A percentile compares a stretch with the other conserved stretches of the same genome.
Evolutionary conservation across 1,284 basidiomycete species (phyloP).

Genomic region (Trametes pubescens): DNA sequence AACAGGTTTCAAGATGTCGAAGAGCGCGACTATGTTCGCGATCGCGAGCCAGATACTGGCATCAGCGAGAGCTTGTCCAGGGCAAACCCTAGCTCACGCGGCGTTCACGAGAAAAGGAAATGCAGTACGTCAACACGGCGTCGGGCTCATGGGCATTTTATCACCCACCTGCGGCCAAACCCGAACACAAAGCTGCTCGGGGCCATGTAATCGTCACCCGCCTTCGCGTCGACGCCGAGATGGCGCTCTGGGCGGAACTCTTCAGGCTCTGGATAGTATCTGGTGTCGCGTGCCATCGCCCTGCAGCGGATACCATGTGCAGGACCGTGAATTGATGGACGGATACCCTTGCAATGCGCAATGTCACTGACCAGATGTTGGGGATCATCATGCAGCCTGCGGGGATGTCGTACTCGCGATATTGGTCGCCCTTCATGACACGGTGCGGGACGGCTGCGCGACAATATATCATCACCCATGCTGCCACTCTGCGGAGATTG

Average conservation of each 20-base stretch:
- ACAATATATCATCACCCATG: not conserved
- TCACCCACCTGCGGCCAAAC: slow-evolving; percentile 16
- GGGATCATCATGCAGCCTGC: slow-evolving; percentile 53
- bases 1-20: slow-evolving; percentile 36
- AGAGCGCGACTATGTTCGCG: slow-evolving; percentile 37
- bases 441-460: slow-evolving; percentile 26
- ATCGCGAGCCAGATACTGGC: slow-evolving; percentile 38
- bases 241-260: slow-evolving; percentile 38
- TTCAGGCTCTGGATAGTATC: slow-evolving; percentile 34
- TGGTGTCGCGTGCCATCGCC: slow-evolving; percentile 37
- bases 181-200: slow-evolving; percentile 16
- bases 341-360: not conserved
- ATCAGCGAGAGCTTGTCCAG: slow-evolving; percentile 41
- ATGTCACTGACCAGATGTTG: slow-evolving; percentile 50
- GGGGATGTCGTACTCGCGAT: slow-evolving; percentile 54
- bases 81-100: slow-evolving; percentile 33
- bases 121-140: too few species aligned
- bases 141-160: too few species aligned
- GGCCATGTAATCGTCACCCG: not conserved
- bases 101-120: too few species aligned
- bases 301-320: slow-evolving; percentile 14
- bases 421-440: slow-evolving; percentile 53
- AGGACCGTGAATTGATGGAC: not conserved
- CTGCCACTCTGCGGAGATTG: not conserved
- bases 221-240: not conserved